phyloP scores from a whole-genome alignment of 805 yeast species.

The Monosporozyma unispora region DNA sequence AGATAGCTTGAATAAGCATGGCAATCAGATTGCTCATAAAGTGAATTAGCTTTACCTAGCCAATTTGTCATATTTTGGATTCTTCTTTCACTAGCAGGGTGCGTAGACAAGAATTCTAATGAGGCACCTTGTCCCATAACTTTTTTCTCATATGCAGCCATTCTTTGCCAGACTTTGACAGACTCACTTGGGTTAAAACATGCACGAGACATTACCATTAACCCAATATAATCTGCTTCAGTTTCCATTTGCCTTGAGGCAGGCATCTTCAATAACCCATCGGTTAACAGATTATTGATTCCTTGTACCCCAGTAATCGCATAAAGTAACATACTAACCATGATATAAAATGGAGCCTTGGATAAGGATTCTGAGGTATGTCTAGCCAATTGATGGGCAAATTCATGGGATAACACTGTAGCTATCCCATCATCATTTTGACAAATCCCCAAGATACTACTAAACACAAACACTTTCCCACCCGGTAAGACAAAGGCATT shows the following conservation, averaged over 20 bases:
- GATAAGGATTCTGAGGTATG: constrained; percentile 82
- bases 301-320: constrained; percentile 51
- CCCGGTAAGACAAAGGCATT: constrained; percentile 95
- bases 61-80: constrained; percentile 58
- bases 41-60: constrained; percentile 43
- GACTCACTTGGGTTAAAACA: constrained; percentile 78
- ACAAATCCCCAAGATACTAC: constrained; percentile 70
- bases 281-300: constrained; percentile 44
- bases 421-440: constrained; percentile 84
- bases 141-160: constrained; percentile 46
- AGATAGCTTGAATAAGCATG: constrained; percentile 12
- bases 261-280: constrained; percentile 61
- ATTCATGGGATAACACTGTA: constrained; percentile 89
- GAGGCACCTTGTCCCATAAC: constrained; percentile 18
- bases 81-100: constrained; percentile 76
- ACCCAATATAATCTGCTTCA: constrained; percentile 92
- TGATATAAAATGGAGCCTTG: constrained; percentile 59
- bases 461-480: constrained; percentile 88
- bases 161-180: constrained; percentile 70
- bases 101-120: constrained; percentile 73
- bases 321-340: constrained; percentile 44
- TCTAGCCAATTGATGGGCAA: constrained; percentile 89
- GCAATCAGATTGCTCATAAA: constrained; percentile 28
- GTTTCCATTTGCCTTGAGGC: constrained; percentile 90
- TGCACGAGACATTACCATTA: constrained; percentile 83